Percentiles rank a stretch among this genome's conserved stretches.
Evolutionary conservation across 306 rosid species (phyloP).

Genomic region (Leucaena leucocephala): DNA sequence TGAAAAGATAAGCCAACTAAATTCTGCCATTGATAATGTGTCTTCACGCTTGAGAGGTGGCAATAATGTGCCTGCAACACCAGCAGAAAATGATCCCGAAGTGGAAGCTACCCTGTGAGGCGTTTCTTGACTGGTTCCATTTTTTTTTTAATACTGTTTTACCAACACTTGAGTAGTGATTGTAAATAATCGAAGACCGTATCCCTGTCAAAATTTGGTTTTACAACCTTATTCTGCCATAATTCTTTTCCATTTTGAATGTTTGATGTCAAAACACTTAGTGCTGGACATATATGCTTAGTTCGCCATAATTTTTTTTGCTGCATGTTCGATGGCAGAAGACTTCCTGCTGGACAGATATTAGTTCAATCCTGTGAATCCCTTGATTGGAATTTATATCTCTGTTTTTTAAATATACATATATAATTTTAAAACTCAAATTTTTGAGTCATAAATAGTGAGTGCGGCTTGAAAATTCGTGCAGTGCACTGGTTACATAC

Average conservation of each 20-base stretch:
- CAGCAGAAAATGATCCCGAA: constrained; percentile 72
- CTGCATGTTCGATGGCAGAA: too few species aligned
- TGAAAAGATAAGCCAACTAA: constrained; percentile 84
- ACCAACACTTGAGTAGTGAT: constrained; percentile 27
- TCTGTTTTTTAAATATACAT: not conserved
- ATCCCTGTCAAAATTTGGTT: constrained; percentile 19
- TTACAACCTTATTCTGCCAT: not conserved
- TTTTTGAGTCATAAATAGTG: too few species aligned
- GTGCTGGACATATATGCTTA: too few species aligned
- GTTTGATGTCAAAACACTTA: constrained; percentile 18
- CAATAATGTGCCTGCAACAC: constrained; percentile 58
- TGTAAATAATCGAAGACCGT: not conserved
- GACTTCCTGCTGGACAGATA: constrained; percentile 17
- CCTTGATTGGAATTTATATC: not conserved
- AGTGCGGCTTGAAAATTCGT: too few species aligned
- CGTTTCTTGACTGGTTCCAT: constrained; percentile 5
- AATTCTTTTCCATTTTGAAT: constrained; percentile 9
- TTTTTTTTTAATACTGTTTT: not conserved
- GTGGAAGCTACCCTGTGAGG: constrained; percentile 72
- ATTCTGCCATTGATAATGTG: constrained; percentile 93
- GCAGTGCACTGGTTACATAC: too few species aligned
- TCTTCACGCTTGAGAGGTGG: constrained; percentile 94
- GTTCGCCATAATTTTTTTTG: too few species aligned
- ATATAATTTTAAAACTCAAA: too few species aligned
- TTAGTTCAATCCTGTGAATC: not conserved